These are phyloP conservation scores for Colletotrichum tabaci DNA, from an alignment of 2,329 filamentous ascomycete genomes.

Conservation along the genomic window DNA sequence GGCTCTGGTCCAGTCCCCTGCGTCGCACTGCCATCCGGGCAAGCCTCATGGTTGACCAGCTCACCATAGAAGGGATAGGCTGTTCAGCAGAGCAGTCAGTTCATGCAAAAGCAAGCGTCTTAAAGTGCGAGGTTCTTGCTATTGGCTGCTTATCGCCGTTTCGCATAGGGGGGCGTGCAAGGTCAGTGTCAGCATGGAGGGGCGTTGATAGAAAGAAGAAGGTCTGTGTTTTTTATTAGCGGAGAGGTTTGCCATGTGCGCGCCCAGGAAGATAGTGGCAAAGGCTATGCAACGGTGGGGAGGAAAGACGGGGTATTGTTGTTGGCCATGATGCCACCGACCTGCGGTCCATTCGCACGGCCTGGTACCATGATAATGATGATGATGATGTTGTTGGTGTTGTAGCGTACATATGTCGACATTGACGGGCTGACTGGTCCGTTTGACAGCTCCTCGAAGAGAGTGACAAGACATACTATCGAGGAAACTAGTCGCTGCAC, in stretches of 20 bases:
- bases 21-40: constrained; percentile 25
- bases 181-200: constrained; percentile 28
- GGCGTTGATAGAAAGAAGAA: constrained; percentile 26
- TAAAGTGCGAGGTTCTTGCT: constrained; percentile 24
- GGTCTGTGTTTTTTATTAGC: constrained; percentile 30
- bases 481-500: constrained; percentile 17
- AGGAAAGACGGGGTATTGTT: constrained; percentile 2
- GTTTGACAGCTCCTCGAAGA: constrained; percentile 15
- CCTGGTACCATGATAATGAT: neutral
- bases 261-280: constrained; percentile 37
- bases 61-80: constrained; percentile 29
- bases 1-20: constrained; percentile 6
- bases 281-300: constrained; percentile 33
- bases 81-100: constrained; percentile 23
- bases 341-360: constrained; percentile 5
- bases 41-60: constrained; percentile 12
- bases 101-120: constrained; percentile 38
- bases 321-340: neutral
- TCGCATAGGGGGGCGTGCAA: constrained; percentile 38
- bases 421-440: neutral
- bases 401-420: neutral
- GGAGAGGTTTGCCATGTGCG: constrained; percentile 39
- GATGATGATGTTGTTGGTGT: no score
- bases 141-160: constrained; percentile 35
- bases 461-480: constrained; percentile 25